Evolutionary conservation across 1,139 yeast genomes (phyloP).

Genomic region (Saccharomyces hybrid): DNA sequence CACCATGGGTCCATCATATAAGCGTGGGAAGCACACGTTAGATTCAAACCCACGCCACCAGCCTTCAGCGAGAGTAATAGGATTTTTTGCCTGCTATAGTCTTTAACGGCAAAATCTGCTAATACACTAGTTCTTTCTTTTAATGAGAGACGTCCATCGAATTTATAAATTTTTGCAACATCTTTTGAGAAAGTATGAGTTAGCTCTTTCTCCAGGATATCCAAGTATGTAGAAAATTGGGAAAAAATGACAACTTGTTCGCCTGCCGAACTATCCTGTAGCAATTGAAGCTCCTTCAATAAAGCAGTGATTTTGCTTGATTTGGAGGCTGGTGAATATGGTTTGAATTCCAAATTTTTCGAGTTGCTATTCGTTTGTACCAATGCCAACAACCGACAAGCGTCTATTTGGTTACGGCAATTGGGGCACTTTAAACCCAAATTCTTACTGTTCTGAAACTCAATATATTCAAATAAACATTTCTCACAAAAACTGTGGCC

Average conservation of each 20-base stretch:
- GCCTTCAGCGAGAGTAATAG: slow-evolving; percentile 77
- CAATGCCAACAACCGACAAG: slow-evolving; percentile 21
- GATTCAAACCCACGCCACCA: slow-evolving; percentile 91
- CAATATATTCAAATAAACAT: slow-evolving; percentile 69
- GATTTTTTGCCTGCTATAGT: slow-evolving; percentile 41
- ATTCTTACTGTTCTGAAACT: slow-evolving; percentile 30
- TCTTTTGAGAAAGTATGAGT: slow-evolving; percentile 12
- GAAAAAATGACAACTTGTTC: slow-evolving; percentile 85
- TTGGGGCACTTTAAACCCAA: slow-evolving; percentile 46
- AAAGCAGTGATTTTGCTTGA: slow-evolving; percentile 77
- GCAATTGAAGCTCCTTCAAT: slow-evolving; percentile 46
- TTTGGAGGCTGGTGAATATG: slow-evolving; percentile 28
- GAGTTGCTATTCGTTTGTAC: slow-evolving; percentile 6
- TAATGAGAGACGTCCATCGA: slow-evolving; percentile 74
- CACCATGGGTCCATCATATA: slow-evolving; percentile 98
- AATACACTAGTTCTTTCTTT: slow-evolving; percentile 59
- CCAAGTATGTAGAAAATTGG: slow-evolving; percentile 80
- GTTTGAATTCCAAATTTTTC: slow-evolving; percentile 12
- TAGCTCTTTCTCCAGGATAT: slow-evolving; percentile 62
- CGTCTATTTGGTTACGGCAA: slow-evolving; percentile 35
- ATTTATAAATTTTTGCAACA: slow-evolving; percentile 39
- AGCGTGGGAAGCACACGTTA: slow-evolving; percentile 80
- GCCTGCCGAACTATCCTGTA: slow-evolving; percentile 49
- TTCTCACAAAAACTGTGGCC: slow-evolving; percentile 71
- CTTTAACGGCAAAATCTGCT: slow-evolving; percentile 42